Conservation (phyloP, 768 basidiomycete species). For the Tricholoma bakamatsutake region DNA sequence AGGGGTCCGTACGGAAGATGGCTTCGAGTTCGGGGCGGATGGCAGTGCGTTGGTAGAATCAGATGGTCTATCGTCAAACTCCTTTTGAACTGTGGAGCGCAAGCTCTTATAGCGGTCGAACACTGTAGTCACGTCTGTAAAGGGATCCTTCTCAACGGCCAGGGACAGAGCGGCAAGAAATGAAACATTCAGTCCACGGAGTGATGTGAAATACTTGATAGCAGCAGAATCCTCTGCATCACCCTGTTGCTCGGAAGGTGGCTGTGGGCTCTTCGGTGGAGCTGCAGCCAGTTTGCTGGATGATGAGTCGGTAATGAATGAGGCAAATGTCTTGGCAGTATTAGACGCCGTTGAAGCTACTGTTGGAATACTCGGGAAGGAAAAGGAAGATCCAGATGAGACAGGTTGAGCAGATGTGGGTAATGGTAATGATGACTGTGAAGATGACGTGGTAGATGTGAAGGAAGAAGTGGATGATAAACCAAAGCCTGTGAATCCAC, state of each 20-base stretch:
- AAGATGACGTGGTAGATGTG: constrained; percentile 10
- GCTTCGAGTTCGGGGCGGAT: not conserved
- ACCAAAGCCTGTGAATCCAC: constrained; percentile 50
- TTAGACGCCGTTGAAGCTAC: constrained; percentile 2
- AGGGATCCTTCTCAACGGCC: not conserved
- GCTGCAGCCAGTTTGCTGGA: not conserved
- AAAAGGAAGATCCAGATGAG: constrained; percentile 2
- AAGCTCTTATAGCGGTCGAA: not conserved
- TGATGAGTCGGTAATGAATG: not conserved
- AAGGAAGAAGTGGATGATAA: constrained; percentile 18
- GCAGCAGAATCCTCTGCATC: not conserved
- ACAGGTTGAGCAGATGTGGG: not conserved
- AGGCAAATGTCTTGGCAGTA: constrained; percentile 3
- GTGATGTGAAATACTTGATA: not conserved
- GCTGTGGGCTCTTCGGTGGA: not conserved
- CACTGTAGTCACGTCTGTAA: not conserved
- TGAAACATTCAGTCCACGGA: constrained; percentile 1
- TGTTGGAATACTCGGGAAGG: not conserved
- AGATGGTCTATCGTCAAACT: not conserved
- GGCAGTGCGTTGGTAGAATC: not conserved
- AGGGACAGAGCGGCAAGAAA: not conserved
- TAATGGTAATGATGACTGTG: not conserved
- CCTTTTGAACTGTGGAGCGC: not conserved
- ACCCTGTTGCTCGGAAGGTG: not conserved
- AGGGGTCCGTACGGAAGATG: not conserved